phyloP scores from a whole-genome alignment of 73 alveolate genomes.

The Paramecium sonneborni region DNA sequence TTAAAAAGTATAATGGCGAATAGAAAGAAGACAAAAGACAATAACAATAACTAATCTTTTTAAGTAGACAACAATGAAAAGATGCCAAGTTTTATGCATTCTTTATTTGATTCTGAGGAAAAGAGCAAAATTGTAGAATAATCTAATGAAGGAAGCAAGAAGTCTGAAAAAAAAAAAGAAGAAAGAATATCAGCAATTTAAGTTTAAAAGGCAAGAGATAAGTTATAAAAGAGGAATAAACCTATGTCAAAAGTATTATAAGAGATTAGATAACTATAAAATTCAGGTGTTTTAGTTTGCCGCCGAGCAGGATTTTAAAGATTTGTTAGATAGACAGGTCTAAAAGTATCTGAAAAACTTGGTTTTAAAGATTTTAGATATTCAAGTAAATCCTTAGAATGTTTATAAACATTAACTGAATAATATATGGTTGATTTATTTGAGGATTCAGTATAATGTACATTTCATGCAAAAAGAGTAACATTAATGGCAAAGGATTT shows the following conservation, averaged over 20 bases:
- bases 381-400: background rate
- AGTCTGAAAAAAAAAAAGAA: background rate
- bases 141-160: background rate
- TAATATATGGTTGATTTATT: slow-evolving; percentile 5
- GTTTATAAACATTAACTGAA: background rate
- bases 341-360: background rate
- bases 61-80: background rate
- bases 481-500: slow-evolving; percentile 71
- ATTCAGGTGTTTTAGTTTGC: background rate
- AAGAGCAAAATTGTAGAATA: background rate
- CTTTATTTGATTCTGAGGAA: background rate
- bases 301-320: slow-evolving; percentile 41
- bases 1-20: background rate
- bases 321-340: background rate
- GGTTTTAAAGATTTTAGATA: background rate
- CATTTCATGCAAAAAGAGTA: slow-evolving; percentile 74
- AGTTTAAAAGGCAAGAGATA: slow-evolving; percentile 13
- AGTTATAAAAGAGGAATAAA: background rate
- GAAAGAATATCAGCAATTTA: background rate
- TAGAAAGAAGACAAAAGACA: background rate
- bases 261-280: background rate
- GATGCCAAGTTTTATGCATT: background rate
- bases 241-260: slow-evolving; percentile 27
- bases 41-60: background rate
- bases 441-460: slow-evolving; percentile 49